Evolutionary conservation across 768 basidiomycete species (phyloP).

Genomic region (Lactarius tabidus): DNA sequence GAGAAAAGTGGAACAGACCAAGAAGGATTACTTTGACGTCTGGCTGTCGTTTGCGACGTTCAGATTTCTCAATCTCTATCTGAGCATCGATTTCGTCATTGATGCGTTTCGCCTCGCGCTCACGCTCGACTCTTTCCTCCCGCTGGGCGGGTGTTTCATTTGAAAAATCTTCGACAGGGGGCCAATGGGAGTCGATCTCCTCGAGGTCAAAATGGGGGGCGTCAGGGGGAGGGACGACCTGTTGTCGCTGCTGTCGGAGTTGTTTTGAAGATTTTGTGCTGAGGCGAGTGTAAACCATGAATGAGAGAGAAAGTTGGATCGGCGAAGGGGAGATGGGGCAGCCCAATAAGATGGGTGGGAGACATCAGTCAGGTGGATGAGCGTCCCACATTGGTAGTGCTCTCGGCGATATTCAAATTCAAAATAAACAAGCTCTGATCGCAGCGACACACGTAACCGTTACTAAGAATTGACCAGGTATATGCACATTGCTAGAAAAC

Average conservation of each 20-base stretch:
- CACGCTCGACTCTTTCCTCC: conserved; percentile 38
- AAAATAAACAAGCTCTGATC: background rate
- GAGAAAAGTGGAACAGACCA: conserved; percentile 37
- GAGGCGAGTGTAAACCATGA: conserved; percentile 5
- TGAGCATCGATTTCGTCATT: conserved; percentile 56
- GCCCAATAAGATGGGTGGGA: background rate
- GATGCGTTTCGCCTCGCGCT: conserved; percentile 46
- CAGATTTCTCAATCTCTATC: conserved; percentile 45
- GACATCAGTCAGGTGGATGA: background rate
- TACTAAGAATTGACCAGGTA: no score
- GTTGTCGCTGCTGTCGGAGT: background rate
- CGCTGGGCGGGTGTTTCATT: conserved; percentile 43
- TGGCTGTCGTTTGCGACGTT: conserved; percentile 36
- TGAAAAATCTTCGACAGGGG: conserved; percentile 32
- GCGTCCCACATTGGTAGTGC: background rate
- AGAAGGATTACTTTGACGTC: conserved; percentile 53
- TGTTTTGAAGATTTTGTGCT: background rate
- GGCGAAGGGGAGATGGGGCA: background rate
- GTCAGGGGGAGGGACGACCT: background rate
- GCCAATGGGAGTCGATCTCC: conserved; percentile 28
- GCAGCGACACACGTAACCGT: no score
- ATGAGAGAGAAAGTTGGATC: background rate
- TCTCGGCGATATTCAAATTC: background rate
- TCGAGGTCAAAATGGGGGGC: conserved; percentile 19
- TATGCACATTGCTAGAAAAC: conserved; percentile 3